Evolutionary conservation across 2,329 filamentous ascomycete genomes (phyloP).

Genomic region (Cladosporium colombiae): DNA sequence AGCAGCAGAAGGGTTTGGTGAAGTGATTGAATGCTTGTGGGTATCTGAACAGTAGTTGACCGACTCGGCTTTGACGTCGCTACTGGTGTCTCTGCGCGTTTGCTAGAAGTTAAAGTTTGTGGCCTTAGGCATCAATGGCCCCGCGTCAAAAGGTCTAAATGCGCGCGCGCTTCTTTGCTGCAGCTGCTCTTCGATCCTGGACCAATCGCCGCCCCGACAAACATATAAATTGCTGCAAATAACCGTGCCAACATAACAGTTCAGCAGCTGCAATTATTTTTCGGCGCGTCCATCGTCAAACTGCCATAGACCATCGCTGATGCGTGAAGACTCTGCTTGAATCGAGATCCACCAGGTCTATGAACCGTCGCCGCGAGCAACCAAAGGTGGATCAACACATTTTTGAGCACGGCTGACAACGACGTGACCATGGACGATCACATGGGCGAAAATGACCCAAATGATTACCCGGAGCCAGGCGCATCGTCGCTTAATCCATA

Average conservation of each 20-base stretch:
- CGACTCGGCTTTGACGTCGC: conserved; percentile 10
- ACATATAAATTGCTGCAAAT: conserved; percentile 5
- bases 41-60: not conserved
- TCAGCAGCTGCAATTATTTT: not conserved
- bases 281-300: not conserved
- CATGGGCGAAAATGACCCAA: not conserved
- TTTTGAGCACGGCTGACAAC: not conserved
- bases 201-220: conserved; percentile 15
- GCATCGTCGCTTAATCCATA: conserved; percentile 9
- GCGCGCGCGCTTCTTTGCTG: conserved; percentile 16
- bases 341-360: not conserved
- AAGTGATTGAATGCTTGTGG: too few species aligned
- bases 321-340: conserved; percentile 6
- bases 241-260: not conserved
- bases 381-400: not conserved
- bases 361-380: conserved; percentile 10
- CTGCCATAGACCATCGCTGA: not conserved
- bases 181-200: not conserved
- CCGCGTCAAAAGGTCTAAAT: conserved; percentile 8
- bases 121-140: not conserved
- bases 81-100: conserved; percentile 11
- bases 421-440: not conserved
- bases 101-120: not conserved
- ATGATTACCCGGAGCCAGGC: conserved; percentile 13
- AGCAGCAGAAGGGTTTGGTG: not conserved